Percentiles rank a stretch among this genome's conserved stretches.
Evolutionary conservation across 805 yeast genomes (phyloP).

Genomic region (Torulaspora microellipsoides): DNA sequence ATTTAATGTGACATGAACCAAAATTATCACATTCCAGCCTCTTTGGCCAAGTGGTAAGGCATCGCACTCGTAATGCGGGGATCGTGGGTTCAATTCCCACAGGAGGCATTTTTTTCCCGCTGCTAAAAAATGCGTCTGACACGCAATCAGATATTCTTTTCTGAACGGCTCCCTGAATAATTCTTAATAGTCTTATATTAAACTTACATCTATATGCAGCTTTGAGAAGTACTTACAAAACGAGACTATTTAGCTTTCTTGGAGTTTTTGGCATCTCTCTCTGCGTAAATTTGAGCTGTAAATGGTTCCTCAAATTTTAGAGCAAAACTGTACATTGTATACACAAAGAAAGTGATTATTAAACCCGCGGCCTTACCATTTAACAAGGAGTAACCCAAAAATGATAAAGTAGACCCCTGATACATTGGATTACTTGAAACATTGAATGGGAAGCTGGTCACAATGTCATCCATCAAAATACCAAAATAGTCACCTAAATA

Average conservation of each 20-base stretch:
- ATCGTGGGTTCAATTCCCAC: slow-evolving; percentile 54
- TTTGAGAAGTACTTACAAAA: too few relatives aligned
- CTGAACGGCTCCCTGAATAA: too few relatives aligned
- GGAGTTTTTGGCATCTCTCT: slow-evolving; percentile 42
- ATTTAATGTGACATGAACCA: too few relatives aligned
- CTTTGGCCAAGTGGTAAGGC: slow-evolving; percentile 56
- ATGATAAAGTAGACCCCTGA: slow-evolving; percentile 83
- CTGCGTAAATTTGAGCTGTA: slow-evolving; percentile 86
- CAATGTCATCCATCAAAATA: slow-evolving; percentile 84
- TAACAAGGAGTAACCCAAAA: slow-evolving; percentile 85
- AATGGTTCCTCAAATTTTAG: slow-evolving; percentile 91
- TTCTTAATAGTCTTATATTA: too few relatives aligned
- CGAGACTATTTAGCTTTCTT: slow-evolving; percentile 12
- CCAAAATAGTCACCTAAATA: slow-evolving; percentile 97
- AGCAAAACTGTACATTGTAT: slow-evolving; percentile 78
- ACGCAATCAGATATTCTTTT: too few relatives aligned
- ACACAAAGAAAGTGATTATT: slow-evolving; percentile 65
- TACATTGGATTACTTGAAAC: slow-evolving; percentile 94
- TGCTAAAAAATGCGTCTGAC: neutral
- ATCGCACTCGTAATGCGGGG: slow-evolving; percentile 58
- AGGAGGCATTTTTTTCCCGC: slow-evolving; percentile 38
- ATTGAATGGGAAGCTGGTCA: slow-evolving; percentile 90
- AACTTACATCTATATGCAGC: too few relatives aligned
- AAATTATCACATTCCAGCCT: slow-evolving; percentile 8
- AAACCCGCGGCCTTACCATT: slow-evolving; percentile 89